A percentile compares a stretch with the other conserved stretches of the same genome.
phyloP scores from a whole-genome alignment of 169 alveolate genomes.

The Plasmodium adleri region DNA sequence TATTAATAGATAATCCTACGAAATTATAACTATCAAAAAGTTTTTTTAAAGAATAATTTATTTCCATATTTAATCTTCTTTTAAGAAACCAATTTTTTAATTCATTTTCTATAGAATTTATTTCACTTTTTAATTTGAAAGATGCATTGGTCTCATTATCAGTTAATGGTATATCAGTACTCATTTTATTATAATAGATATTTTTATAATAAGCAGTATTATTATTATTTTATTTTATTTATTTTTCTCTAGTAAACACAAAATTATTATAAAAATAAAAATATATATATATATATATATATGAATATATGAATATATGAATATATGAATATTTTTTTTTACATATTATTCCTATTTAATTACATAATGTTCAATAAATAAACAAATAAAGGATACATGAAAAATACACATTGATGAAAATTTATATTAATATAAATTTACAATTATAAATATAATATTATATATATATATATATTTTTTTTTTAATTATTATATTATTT shows the following conservation, averaged over 20 bases:
- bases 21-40: slow-evolving; percentile 82
- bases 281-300: neutral
- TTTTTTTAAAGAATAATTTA: slow-evolving; percentile 77
- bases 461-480: too few relatives aligned
- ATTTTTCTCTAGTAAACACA: neutral
- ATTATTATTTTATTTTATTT: neutral
- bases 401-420: too few relatives aligned
- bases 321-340: neutral
- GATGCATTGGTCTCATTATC: slow-evolving; percentile 7
- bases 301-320: neutral
- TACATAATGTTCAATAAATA: too few relatives aligned
- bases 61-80: slow-evolving; percentile 86
- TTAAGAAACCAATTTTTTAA: slow-evolving; percentile 86
- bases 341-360: too few relatives aligned
- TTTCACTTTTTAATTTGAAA: slow-evolving; percentile 77
- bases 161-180: slow-evolving; percentile 17
- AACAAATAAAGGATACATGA: too few relatives aligned
- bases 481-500: too few relatives aligned
- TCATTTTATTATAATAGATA: slow-evolving; percentile 15
- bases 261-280: neutral
- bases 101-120: slow-evolving; percentile 81
- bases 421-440: too few relatives aligned
- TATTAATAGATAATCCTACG: slow-evolving; percentile 82
- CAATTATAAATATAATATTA: too few relatives aligned
- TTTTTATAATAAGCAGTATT: neutral